Evolutionary conservation across 2,329 filamentous ascomycete species (phyloP).

Genomic region (Beauveria medogensis): DNA sequence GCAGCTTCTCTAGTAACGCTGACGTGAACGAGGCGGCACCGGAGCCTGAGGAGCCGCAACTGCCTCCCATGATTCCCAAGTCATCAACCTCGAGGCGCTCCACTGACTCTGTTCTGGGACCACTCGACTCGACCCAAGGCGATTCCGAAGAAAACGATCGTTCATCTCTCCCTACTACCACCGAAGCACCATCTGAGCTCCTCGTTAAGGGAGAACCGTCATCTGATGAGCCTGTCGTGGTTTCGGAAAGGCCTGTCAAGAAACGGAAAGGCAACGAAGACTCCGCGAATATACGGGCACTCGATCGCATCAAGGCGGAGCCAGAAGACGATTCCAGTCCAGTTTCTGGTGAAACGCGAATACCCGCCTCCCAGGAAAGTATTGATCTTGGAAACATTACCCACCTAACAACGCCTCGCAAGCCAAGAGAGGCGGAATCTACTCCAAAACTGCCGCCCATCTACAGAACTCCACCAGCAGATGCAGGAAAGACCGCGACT

Average conservation of each 20-base stretch:
- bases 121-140: slow-evolving; percentile 23
- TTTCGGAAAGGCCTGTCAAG: slow-evolving; percentile 41
- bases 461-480: background rate
- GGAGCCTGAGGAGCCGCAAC: slow-evolving; percentile 15
- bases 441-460: slow-evolving; percentile 7
- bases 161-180: slow-evolving; percentile 15
- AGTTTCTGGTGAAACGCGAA: slow-evolving; percentile 15
- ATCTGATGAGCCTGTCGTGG: slow-evolving; percentile 43
- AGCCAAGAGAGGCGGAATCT: slow-evolving; percentile 22
- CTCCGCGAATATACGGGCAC: slow-evolving; percentile 17
- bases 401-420: slow-evolving; percentile 29
- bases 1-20: slow-evolving; percentile 6
- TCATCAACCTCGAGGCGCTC: slow-evolving; percentile 13
- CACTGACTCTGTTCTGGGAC: background rate
- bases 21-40: slow-evolving; percentile 9
- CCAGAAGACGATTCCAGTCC: slow-evolving; percentile 21
- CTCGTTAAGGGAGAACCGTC: slow-evolving; percentile 44
- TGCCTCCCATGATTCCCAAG: slow-evolving; percentile 19
- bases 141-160: slow-evolving; percentile 19
- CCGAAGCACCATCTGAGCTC: slow-evolving; percentile 9
- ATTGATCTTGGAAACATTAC: slow-evolving; percentile 43
- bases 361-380: slow-evolving; percentile 40
- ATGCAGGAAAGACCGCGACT: background rate
- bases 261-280: slow-evolving; percentile 35
- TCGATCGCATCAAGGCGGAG: slow-evolving; percentile 36